Base-by-base conservation (phyloP, 371 early-diverging fungal species). In the Nematocida minor region DNA sequence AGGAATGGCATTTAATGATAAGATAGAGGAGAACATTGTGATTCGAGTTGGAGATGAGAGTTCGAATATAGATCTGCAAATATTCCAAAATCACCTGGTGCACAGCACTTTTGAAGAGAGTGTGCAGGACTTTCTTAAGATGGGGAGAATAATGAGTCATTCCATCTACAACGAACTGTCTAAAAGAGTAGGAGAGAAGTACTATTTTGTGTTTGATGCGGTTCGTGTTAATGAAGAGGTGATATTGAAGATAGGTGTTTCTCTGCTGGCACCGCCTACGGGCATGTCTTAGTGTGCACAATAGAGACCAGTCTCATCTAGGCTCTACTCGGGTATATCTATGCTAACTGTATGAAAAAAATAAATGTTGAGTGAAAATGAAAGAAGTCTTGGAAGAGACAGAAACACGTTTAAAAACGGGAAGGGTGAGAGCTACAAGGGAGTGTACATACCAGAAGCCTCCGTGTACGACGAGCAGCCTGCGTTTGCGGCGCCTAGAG, bases 181-280 rank as follows among this genome's bases (percentile, higher is more conserved):
- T 7, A 41, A 46, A 47, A 74, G 31, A 36, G 60, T 64, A 16
- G 79, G 71, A 29, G 66, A 42, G 27, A 29, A 47, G 27, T 44
- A 36, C 48, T 38, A 57, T 54, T 51, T 81, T 68, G 70, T 83
- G 25, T 41, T 81, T 63, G 82, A 83, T 40, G 71, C 63, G 16
- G 60, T 83, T 42, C 54, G 82, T 47, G 67, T 69, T 31, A 34
- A 34, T 22, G 60, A 48, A n/a, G 63, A 79, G 14, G 69, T 22
- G 44, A 51, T 83, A 49, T 46, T 83, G 20, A 79, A 66, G 40
- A 20, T 79, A 16, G 68, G 67, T 31, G 48, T 63, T n/a, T 63
- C 48, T 44, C 3, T 47, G 2, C 22, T 63, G 7, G 18, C 14
- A 32, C 44, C n/a, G 22, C n/a, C 27, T 1, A 9, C 22, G 9